phyloP scores from a whole-genome alignment of 805 yeast genomes.

The Danielozyma ontarioensis region DNA sequence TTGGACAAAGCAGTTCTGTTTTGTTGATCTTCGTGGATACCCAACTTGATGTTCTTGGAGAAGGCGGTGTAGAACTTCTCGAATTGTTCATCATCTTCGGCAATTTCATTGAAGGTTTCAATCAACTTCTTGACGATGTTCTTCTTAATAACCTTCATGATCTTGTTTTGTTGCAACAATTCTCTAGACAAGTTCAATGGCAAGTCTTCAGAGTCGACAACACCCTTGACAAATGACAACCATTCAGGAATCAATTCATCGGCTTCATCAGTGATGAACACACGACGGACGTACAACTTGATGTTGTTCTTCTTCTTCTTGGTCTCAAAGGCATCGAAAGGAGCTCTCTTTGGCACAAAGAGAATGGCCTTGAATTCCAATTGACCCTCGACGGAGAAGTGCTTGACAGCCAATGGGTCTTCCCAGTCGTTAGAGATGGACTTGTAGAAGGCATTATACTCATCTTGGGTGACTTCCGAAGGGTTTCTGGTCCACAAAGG shows the following conservation, averaged over 20 bases:
- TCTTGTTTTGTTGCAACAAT: slow-evolving; percentile 99
- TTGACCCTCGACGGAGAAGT: slow-evolving; percentile 99
- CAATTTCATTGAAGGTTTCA: slow-evolving; percentile 98
- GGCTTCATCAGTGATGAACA: slow-evolving; percentile 98
- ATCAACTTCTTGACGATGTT: slow-evolving; percentile 97
- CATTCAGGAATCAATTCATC: slow-evolving; percentile 99
- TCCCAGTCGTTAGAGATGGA: slow-evolving; percentile 99
- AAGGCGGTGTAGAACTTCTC: slow-evolving; percentile 98
- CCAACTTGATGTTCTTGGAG: slow-evolving; percentile 96
- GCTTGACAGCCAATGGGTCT: slow-evolving; percentile 99
- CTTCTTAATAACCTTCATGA: slow-evolving; percentile 98
- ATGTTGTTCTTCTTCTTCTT: slow-evolving; percentile 99
- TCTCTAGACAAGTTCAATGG: slow-evolving; percentile 99
- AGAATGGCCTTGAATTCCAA: slow-evolving; percentile 97
- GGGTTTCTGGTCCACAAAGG: slow-evolving; percentile 99
- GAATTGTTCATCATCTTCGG: slow-evolving; percentile 98
- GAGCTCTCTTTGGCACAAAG: slow-evolving; percentile 98
- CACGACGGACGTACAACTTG: slow-evolving; percentile 98
- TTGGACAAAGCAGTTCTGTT: slow-evolving; percentile 95
- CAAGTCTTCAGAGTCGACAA: slow-evolving; percentile 98
- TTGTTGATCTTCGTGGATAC: slow-evolving; percentile 98
- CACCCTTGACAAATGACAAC: slow-evolving; percentile 97
- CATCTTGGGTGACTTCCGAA: slow-evolving; percentile 94
- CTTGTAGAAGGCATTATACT: slow-evolving; percentile 98
- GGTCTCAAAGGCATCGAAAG: slow-evolving; percentile 95